phyloP scores from a whole-genome alignment of 495 filamentous ascomycete genomes.

The Beverwykella pulmonaria region DNA sequence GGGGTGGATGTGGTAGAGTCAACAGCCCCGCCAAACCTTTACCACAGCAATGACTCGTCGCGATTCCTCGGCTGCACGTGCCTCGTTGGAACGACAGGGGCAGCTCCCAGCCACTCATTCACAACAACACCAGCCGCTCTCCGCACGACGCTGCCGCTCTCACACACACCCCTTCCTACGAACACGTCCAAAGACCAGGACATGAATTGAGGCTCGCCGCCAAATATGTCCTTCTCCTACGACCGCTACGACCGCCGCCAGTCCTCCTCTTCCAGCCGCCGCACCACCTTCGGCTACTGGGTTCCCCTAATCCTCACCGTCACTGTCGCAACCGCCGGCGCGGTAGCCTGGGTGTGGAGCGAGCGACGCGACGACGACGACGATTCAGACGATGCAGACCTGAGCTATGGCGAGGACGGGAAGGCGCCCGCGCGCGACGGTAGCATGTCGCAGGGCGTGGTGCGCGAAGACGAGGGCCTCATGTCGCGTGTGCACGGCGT shows the following conservation, averaged over 20 bases:
- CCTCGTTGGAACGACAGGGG: slow-evolving; percentile 1
- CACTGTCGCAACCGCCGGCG: slow-evolving; percentile 77
- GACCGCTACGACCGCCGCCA: slow-evolving; percentile 64
- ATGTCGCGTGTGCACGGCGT: slow-evolving; percentile 79
- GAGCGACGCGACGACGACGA: slow-evolving; percentile 75
- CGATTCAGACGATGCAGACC: slow-evolving; percentile 47
- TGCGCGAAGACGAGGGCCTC: slow-evolving; percentile 57
- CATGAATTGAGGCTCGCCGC: slow-evolving; percentile 42
- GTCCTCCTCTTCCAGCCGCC: slow-evolving; percentile 62
- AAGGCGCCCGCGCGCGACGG: slow-evolving; percentile 43
- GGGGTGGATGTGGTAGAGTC: not conserved
- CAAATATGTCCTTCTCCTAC: slow-evolving; percentile 77
- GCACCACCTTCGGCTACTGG: slow-evolving; percentile 79
- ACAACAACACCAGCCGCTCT: slow-evolving; percentile 18
- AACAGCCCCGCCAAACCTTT: slow-evolving; percentile 30
- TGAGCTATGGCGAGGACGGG: slow-evolving; percentile 41
- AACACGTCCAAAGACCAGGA: slow-evolving; percentile 30
- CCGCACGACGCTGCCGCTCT: slow-evolving; percentile 8
- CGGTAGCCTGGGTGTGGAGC: slow-evolving; percentile 92
- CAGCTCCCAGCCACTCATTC: slow-evolving; percentile 28
- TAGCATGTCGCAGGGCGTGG: slow-evolving; percentile 40
- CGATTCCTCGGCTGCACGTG: slow-evolving; percentile 8
- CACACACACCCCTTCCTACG: slow-evolving; percentile 7
- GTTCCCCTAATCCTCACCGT: slow-evolving; percentile 81
- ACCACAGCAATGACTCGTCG: slow-evolving; percentile 9